phyloP scores from a whole-genome alignment of 1,284 basidiomycete genomes.

The Heterobasidion parviporum region DNA sequence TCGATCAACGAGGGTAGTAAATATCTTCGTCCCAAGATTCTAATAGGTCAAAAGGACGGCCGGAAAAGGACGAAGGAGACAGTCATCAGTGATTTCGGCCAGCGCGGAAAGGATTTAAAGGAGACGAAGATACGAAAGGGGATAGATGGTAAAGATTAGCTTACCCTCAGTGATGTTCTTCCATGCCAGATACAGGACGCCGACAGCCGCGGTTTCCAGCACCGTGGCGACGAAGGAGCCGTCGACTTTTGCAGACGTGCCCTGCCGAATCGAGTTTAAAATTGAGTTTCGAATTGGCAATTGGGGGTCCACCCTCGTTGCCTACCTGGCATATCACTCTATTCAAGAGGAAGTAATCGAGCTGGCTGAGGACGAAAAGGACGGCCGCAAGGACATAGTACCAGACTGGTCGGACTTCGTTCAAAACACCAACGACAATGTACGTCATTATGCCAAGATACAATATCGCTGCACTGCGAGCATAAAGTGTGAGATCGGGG shows the following conservation, averaged over 20 bases:
- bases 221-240: conserved; percentile 76
- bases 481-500: background rate
- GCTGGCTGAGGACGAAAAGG: conserved; percentile 68
- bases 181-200: conserved; percentile 73
- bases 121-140: background rate
- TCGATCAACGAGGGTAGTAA: conserved; percentile 18
- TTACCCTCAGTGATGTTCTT: conserved; percentile 77
- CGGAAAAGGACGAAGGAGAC: background rate
- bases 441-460: conserved; percentile 71
- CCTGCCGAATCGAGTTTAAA: conserved; percentile 24
- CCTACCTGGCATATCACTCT: conserved; percentile 69
- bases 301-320: conserved; percentile 16
- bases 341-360: conserved; percentile 71
- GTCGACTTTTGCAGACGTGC: conserved; percentile 60
- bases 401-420: conserved; percentile 66
- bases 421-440: conserved; percentile 63
- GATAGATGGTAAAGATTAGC: conserved; percentile 16
- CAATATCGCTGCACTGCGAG: conserved; percentile 48
- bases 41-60: background rate
- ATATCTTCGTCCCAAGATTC: conserved; percentile 28
- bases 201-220: conserved; percentile 65
- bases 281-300: too few species aligned
- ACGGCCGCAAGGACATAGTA: conserved; percentile 59
- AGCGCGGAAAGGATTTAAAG: background rate
- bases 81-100: background rate